Percentiles rank a stretch among this genome's conserved stretches.
Conservation (phyloP, 257 asterid species). For the Fraxinus americana region DNA sequence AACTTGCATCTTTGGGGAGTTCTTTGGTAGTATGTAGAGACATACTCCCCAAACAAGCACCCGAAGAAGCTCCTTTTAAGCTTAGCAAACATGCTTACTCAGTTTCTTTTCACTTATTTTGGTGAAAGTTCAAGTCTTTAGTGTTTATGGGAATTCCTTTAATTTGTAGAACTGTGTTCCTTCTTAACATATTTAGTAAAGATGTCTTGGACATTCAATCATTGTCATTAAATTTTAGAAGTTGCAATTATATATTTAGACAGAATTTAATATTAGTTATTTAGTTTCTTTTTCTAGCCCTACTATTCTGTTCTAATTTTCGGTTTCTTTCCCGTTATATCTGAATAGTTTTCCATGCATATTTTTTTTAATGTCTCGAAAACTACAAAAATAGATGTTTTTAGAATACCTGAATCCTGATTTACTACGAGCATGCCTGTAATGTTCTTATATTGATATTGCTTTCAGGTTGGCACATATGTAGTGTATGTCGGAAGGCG, state of each 20-base stretch:
- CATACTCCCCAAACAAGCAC: background rate
- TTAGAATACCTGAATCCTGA: background rate
- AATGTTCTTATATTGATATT: conserved; percentile 28
- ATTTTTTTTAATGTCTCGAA: conserved; percentile 1
- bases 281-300: conserved; percentile 2
- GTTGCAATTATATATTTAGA: conserved; percentile 15
- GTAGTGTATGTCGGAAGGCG: conserved; percentile 81
- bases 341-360: conserved; percentile 7
- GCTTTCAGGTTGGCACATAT: conserved; percentile 98
- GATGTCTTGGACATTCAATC: conserved; percentile 10
- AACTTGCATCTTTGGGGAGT: background rate
- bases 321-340: background rate
- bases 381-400: conserved; percentile 2
- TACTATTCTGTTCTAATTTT: background rate
- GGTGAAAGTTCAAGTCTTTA: conserved; percentile 6
- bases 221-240: background rate
- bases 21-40: background rate
- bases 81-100: background rate
- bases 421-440: conserved; percentile 7
- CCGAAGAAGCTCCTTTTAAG: background rate
- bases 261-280: background rate
- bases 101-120: background rate
- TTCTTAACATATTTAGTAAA: background rate
- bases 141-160: conserved; percentile 7
- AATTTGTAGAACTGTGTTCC: conserved; percentile 5